Evolutionary conservation across 139 green algal species (phyloP), one percentile per base, ranked within the genome.

Genomic region (Yamagishiella unicocca): DNA sequence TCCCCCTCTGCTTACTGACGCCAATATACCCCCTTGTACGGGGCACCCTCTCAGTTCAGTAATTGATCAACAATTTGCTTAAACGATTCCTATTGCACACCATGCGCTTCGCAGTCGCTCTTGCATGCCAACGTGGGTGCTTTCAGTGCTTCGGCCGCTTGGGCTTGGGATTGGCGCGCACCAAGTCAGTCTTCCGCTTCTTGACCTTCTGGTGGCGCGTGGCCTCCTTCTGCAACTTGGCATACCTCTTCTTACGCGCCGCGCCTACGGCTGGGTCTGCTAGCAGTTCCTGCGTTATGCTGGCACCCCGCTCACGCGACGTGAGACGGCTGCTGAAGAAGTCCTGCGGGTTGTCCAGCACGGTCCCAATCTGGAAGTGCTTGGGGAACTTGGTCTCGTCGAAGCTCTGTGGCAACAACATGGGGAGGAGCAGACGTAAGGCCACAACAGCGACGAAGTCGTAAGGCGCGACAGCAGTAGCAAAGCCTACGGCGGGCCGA

Each of bases 341-440:
- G 29, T 98, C 96, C 2, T 88, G 37, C 2, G 94, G 68, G 58
- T 92, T 93, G 81, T 97, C 94, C 29, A 98, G 83, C 12, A 99
- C 96, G 0, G 93, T 97, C 25, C 96, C 96, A 24, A 98, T 93
- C 77, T 96, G 90, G 43, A 97, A 96, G 83, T 94, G 88, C 83
- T 92, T 95, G 0, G 94, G 94, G 73, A 96, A 92, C 89, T 97
- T 97, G 40, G 87, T 96, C 0, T 89, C 74, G 46, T 94, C 91
- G 66, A 92, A 93, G 82, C 81, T 90, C 82, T 89, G 85, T n/a
- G 37, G 50, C 0, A 62, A 10, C 4, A 21, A n/a, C n/a, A n/a
- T n/a, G n/a, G n/a, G n/a, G n/a, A n/a, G n/a, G n/a, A n/a, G n/a
- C n/a, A n/a, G 21, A 33, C 17, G 31, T 17, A 17, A 37, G 31